A percentile compares a stretch with the other conserved stretches of the same genome.
phyloP scores from a whole-genome alignment of 148 eudicot genomes.

The Suaeda aralocaspica region DNA sequence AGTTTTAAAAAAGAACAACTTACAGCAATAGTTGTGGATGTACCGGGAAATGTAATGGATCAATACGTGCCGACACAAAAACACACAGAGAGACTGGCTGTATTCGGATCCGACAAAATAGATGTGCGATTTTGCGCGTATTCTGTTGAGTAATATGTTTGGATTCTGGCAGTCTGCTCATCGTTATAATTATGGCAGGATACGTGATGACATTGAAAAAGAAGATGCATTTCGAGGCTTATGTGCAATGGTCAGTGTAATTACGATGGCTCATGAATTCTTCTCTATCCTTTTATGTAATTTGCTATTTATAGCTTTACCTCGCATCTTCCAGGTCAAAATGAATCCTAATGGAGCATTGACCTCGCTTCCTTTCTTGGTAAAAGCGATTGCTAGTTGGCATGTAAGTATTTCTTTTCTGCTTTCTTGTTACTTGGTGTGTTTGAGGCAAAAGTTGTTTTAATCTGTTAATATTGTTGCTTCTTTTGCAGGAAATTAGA shows the following conservation, averaged over 20 bases:
- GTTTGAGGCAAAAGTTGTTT: not conserved
- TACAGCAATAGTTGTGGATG: not conserved
- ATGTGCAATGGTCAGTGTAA: conserved; percentile 76
- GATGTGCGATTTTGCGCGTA: not conserved
- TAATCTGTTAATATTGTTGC: not conserved
- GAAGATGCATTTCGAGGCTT: conserved; percentile 98
- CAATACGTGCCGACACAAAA: not conserved
- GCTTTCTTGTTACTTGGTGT: not conserved
- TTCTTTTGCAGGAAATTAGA: conserved; percentile 69
- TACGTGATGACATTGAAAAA: conserved; percentile 93
- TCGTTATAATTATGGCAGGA: conserved; percentile 49
- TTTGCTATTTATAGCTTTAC: conserved; percentile 12
- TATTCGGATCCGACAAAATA: not conserved
- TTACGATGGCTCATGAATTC: not conserved
- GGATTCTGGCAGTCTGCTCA: conserved; percentile 11
- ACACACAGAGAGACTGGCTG: not conserved
- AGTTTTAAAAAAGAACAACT: not conserved
- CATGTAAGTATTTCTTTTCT: conserved; percentile 51
- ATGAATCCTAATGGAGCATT: conserved; percentile 85
- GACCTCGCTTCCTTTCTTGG: conserved; percentile 73
- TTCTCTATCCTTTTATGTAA: not conserved
- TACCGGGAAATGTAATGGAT: not conserved
- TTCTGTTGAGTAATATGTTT: not conserved
- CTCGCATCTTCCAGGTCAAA: conserved; percentile 57
- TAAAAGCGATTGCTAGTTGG: conserved; percentile 96